Conservation (phyloP, 2,329 filamentous ascomycete species). For the Amauroascus niger region DNA sequence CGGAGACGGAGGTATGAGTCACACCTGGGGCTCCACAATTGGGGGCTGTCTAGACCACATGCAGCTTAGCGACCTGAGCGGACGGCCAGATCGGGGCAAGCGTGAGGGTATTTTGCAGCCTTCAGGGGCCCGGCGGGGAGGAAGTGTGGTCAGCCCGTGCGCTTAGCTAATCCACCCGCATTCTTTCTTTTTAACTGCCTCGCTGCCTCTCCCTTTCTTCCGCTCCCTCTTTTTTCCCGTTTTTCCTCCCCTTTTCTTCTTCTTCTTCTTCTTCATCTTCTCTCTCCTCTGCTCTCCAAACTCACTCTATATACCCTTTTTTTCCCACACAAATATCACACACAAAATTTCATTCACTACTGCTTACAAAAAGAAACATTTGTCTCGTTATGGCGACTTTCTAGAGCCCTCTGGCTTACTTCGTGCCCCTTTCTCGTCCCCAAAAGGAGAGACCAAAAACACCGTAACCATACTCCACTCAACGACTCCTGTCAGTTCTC, state of each 20-base stretch:
- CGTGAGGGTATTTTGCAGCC: constrained; percentile 1
- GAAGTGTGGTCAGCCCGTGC: constrained; percentile 4
- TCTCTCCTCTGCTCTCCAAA: constrained; percentile 11
- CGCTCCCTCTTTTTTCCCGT: constrained; percentile 12
- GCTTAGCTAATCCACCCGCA: constrained; percentile 17
- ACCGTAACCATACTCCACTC: constrained; percentile 34
- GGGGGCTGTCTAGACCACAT: constrained; percentile 11
- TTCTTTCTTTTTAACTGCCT: constrained; percentile 36
- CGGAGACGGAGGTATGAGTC: constrained; percentile 25
- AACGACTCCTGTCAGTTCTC: constrained; percentile 20
- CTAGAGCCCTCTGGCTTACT: constrained; percentile 28
- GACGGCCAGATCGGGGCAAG: constrained; percentile 22
- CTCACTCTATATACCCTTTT: no score
- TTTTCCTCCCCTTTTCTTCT: no score
- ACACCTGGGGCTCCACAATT: constrained; percentile 19
- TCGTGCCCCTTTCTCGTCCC: constrained; percentile 29
- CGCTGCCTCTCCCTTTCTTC: constrained; percentile 19
- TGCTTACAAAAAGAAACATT: background rate
- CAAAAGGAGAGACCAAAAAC: constrained; percentile 17
- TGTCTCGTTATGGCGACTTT: constrained; percentile 30
- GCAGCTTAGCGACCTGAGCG: constrained; percentile 5
- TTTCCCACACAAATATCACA: no score
- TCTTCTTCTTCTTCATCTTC: constrained; percentile 14
- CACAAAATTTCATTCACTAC: no score
- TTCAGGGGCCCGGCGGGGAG: no score